These are phyloP conservation scores for Skeletonema marinoi DNA, from an alignment of 108 stramenopile species.

Conservation along the genomic window DNA sequence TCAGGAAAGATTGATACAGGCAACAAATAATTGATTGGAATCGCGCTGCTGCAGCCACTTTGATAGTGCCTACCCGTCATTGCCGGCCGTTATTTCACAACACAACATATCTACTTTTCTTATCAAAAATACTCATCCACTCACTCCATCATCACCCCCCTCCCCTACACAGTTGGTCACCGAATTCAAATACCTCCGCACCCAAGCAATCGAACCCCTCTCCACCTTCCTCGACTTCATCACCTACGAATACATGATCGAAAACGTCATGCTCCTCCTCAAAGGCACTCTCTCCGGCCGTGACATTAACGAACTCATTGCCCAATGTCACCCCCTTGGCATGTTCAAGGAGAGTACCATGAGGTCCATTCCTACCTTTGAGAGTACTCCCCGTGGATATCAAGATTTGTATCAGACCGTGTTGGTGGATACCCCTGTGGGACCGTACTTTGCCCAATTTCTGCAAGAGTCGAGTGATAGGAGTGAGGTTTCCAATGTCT, in stretches of 20 bases:
- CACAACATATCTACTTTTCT: background rate
- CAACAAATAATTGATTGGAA: too few species aligned
- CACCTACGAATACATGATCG: slow-evolving; percentile 99
- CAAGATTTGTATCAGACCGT: slow-evolving; percentile 98
- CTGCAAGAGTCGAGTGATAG: slow-evolving; percentile 75
- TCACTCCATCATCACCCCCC: background rate
- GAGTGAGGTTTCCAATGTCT: slow-evolving; percentile 84
- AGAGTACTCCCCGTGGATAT: slow-evolving; percentile 91
- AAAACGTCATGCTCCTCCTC: slow-evolving; percentile 98
- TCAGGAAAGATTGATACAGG: background rate
- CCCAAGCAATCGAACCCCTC: slow-evolving; percentile 96
- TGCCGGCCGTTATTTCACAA: slow-evolving; percentile 2
- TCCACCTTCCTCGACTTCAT: slow-evolving; percentile 98
- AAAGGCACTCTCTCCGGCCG: slow-evolving; percentile 95
- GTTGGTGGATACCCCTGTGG: slow-evolving; percentile 98
- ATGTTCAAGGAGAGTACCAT: slow-evolving; percentile 98
- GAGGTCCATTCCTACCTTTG: slow-evolving; percentile 97
- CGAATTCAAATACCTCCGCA: slow-evolving; percentile 97
- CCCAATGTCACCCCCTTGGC: slow-evolving; percentile 98
- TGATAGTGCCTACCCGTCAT: background rate
- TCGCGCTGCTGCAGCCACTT: background rate
- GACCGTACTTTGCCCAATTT: slow-evolving; percentile 93
- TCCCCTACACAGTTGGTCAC: slow-evolving; percentile 79
- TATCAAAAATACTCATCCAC: background rate
- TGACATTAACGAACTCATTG: slow-evolving; percentile 95